Base-by-base conservation (phyloP, 2,329 filamentous ascomycete genomes). In the Dichotomopilus funicola region DNA sequence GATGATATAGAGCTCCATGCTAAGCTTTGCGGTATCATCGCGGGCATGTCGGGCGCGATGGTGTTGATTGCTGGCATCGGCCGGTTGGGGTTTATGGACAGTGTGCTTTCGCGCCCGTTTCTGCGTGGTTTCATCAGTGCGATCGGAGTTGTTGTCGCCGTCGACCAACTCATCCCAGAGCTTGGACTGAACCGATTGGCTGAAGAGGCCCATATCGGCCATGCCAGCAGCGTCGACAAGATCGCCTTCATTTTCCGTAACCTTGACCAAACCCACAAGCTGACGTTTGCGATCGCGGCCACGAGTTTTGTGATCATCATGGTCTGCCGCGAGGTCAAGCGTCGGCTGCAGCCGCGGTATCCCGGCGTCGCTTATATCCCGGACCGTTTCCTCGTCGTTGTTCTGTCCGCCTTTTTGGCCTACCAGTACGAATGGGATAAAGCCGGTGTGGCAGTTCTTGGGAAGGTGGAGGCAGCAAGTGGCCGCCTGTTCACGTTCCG, bases 71-170 rank as follows among this genome's bases (percentile, higher is more conserved):
- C 91, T 11, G 94, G 94, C 0, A 68, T 96, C 33, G 88, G 88
- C 31, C 81, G 94, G 11, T 75, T 99, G 3, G 94, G 94, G 0
- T 99, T 97, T 65, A 72, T 99, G 59, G 94, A 99, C 68, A 96
- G 90, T 65, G 91, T 99, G 9, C 78, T 99, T 38, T 96, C 91
- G 63, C 81, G 90, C 37, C 94, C 94, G 0, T 97, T 99, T 65
- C 73, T 97, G 54, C 80, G 94, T 57, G 94, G 94, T 0, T 99
- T 99, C 73, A 96, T 99, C 72, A 96, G 89, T 55, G 94, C 94
- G 50, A 95, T 99, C 68, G 94, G 94, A 49, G 89, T 96, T 54
- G 91, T 97, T 61, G 97, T 99, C 67, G 84, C 95, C 41, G 89
- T 97, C 38, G 94, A 97, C 69, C 94, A 99, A 72, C 75, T 96